phyloP scores from a whole-genome alignment of 1,284 basidiomycete species.

The Microbotryum saponariae region DNA sequence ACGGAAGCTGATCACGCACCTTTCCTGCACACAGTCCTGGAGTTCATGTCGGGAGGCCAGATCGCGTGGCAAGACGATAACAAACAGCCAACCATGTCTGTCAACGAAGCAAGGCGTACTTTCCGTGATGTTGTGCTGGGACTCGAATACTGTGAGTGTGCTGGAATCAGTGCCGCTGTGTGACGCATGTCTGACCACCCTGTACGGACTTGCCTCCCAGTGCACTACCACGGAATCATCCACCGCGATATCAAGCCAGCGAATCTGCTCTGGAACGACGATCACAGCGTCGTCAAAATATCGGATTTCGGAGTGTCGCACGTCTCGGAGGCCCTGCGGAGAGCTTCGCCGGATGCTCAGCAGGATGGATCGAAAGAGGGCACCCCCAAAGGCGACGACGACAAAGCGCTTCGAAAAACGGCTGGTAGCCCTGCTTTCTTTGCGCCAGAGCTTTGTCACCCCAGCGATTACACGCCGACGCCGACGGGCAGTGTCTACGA shows the following conservation, averaged over 20 bases:
- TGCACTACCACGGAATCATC: slow-evolving; percentile 95
- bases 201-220: slow-evolving; percentile 44
- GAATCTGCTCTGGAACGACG: slow-evolving; percentile 82
- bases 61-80: slow-evolving; percentile 71
- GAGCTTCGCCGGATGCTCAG: slow-evolving; percentile 48
- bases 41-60: slow-evolving; percentile 91
- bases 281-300: slow-evolving; percentile 79
- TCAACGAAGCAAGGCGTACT: slow-evolving; percentile 74
- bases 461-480: slow-evolving; percentile 37
- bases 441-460: slow-evolving; percentile 78
- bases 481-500: slow-evolving; percentile 17
- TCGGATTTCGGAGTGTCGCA: slow-evolving; percentile 96
- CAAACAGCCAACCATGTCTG: slow-evolving; percentile 62
- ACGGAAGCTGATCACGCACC: too few relatives aligned
- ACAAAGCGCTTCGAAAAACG: slow-evolving; percentile 82
- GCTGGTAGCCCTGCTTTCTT: slow-evolving; percentile 97
- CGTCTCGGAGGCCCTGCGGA: slow-evolving; percentile 75
- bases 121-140: slow-evolving; percentile 88
- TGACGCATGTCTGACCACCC: background rate
- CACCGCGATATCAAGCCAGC: slow-evolving; percentile 99
- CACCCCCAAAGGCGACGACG: slow-evolving; percentile 54
- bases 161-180: slow-evolving; percentile 19
- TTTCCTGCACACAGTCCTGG: slow-evolving; percentile 60
- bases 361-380: slow-evolving; percentile 47
- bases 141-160: slow-evolving; percentile 72